Conservation (phyloP, 78 protist genomes). For the Isochrysis galbana region DNA sequence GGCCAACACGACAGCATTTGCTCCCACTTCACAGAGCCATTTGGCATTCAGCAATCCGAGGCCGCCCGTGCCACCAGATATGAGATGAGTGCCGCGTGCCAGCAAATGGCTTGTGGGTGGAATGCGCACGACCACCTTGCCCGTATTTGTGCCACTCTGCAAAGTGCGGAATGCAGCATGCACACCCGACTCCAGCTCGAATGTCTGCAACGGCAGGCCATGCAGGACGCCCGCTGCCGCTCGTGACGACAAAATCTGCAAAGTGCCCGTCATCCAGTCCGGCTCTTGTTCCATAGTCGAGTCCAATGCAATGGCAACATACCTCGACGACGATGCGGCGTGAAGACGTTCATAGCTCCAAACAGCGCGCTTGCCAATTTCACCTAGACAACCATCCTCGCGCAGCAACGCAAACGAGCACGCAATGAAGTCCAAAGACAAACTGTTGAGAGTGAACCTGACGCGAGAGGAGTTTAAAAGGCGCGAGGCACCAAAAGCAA, state of each 20-base stretch:
- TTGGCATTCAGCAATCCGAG: slow-evolving; percentile 5
- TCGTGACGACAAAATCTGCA: background rate
- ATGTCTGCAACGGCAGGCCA: background rate
- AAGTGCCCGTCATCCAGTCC: background rate
- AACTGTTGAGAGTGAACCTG: background rate
- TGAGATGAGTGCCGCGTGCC: background rate
- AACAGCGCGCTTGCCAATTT: slow-evolving; percentile 40
- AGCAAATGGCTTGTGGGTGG: background rate
- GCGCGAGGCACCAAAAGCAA: background rate
- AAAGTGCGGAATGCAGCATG: background rate
- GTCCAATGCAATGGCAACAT: background rate
- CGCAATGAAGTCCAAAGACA: slow-evolving; percentile 15
- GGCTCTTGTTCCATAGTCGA: background rate
- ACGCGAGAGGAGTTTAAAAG: background rate
- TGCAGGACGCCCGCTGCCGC: background rate
- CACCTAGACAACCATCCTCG: background rate
- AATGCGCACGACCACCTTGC: slow-evolving; percentile 10
- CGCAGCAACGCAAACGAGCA: background rate
- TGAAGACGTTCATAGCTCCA: background rate
- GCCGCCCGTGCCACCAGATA: slow-evolving; percentile 41
- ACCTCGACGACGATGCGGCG: background rate
- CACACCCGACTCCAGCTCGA: background rate
- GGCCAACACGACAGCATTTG: background rate
- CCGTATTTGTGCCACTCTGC: background rate
- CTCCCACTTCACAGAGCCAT: slow-evolving; percentile 20